These are phyloP conservation scores for Emericellopsis terricola DNA, from an alignment of 495 filamentous ascomycete species.

Conservation along the genomic window DNA sequence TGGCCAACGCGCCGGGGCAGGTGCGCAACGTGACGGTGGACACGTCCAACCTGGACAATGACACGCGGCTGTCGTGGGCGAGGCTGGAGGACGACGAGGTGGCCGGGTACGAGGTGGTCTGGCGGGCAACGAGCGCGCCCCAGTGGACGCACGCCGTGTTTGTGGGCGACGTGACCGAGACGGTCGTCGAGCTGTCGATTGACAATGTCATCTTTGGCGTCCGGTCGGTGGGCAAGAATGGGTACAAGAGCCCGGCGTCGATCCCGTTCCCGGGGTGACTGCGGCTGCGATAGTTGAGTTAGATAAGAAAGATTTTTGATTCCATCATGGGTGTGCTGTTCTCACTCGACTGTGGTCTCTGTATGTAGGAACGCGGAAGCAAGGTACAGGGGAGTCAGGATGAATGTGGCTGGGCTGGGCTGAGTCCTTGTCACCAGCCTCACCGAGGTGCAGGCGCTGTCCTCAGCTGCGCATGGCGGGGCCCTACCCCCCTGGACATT, in stretches of 20 bases:
- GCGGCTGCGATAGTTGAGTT: too few species aligned
- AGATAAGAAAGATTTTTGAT: too few species aligned
- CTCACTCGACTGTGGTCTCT: too few species aligned
- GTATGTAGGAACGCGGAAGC: too few species aligned
- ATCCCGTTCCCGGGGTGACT: constrained; percentile 13
- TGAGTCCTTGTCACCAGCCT: too few species aligned
- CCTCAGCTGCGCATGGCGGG: too few species aligned
- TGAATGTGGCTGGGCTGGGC: too few species aligned
- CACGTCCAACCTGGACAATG: constrained; percentile 20
- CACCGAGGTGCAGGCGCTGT: too few species aligned
- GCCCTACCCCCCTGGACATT: too few species aligned
- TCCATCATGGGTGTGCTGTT: too few species aligned
- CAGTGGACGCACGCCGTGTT: constrained; percentile 25
- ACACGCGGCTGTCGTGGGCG: constrained; percentile 27
- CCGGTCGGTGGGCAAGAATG: constrained; percentile 25
- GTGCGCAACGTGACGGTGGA: constrained; percentile 27
- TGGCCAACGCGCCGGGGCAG: constrained; percentile 26
- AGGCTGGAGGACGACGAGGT: too few species aligned
- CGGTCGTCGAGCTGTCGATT: constrained; percentile 26
- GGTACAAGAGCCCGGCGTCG: constrained; percentile 24
- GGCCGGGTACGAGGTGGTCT: constrained; percentile 30
- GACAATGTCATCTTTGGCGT: constrained; percentile 36
- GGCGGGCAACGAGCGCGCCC: constrained; percentile 24
- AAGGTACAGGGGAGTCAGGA: too few species aligned
- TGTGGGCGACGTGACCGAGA: constrained; percentile 19